These are phyloP conservation scores for Pseudogymnoascus sp. DNA, from an alignment of 2,329 filamentous ascomycete species.

Conservation along the genomic window DNA sequence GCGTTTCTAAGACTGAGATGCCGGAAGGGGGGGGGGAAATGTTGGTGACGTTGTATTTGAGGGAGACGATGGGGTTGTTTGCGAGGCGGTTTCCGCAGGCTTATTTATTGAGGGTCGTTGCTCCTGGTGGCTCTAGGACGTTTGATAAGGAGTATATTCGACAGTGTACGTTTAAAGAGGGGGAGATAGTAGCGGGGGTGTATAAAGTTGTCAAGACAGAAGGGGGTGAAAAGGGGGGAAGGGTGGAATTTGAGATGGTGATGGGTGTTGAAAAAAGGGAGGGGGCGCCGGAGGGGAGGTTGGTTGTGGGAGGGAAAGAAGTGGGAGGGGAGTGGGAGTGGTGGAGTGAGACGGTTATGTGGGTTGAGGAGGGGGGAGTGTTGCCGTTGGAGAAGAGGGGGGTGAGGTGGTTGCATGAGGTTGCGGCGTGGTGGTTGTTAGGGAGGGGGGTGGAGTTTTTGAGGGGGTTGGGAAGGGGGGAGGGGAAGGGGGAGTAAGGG, in stretches of 20 bases:
- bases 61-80: slow-evolving; percentile 9
- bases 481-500: background rate
- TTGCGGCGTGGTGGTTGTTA: slow-evolving; percentile 11
- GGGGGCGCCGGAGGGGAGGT: background rate
- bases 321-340: background rate
- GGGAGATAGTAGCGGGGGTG: background rate
- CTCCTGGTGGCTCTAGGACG: background rate
- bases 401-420: slow-evolving; percentile 2
- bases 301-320: background rate
- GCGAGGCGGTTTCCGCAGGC: slow-evolving; percentile 4
- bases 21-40: background rate
- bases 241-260: slow-evolving; percentile 11
- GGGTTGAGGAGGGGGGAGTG: slow-evolving; percentile 7
- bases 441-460: background rate
- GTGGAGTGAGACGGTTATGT: slow-evolving; percentile 11
- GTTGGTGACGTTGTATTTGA: slow-evolving; percentile 7
- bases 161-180: background rate
- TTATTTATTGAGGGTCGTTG: slow-evolving; percentile 1
- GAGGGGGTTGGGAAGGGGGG: background rate
- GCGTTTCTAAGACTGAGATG: background rate
- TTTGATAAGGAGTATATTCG: background rate
- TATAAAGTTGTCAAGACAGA: background rate
- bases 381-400: slow-evolving; percentile 9
- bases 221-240: background rate
- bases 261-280: background rate